These are phyloP conservation scores for Waltergamsia citrina DNA, from an alignment of 2,329 filamentous ascomycete species.

Conservation along the genomic window DNA sequence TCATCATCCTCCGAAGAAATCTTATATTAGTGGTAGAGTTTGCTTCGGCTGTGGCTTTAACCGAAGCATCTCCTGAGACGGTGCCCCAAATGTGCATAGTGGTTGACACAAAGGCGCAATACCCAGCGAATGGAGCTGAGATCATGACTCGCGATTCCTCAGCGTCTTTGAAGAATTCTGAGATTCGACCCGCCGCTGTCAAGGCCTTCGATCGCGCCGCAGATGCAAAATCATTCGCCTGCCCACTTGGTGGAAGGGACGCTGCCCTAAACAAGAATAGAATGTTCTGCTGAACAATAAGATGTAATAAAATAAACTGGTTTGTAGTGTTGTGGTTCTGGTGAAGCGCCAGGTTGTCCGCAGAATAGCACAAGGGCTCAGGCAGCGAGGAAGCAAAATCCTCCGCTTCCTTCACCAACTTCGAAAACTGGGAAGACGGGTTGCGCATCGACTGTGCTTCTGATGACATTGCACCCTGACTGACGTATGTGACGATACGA, in stretches of 20 bases:
- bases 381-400: slow-evolving; percentile 64
- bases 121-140: slow-evolving; percentile 86
- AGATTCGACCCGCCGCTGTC: slow-evolving; percentile 78
- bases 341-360: slow-evolving; percentile 77
- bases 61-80: slow-evolving; percentile 70
- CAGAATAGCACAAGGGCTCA: slow-evolving; percentile 59
- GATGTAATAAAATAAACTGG: slow-evolving; percentile 87
- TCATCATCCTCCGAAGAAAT: slow-evolving; percentile 90
- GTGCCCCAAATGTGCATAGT: slow-evolving; percentile 92
- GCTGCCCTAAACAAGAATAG: slow-evolving; percentile 87
- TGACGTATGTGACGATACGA: slow-evolving; percentile 78
- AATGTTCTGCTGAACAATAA: slow-evolving; percentile 80
- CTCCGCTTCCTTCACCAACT: slow-evolving; percentile 61
- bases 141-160: slow-evolving; percentile 61
- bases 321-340: slow-evolving; percentile 78
- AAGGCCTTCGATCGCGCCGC: slow-evolving; percentile 69
- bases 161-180: slow-evolving; percentile 70
- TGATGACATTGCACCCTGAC: slow-evolving; percentile 75
- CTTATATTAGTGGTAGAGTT: slow-evolving; percentile 83
- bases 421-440: slow-evolving; percentile 64
- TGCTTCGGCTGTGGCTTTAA: slow-evolving; percentile 71
- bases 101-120: slow-evolving; percentile 86
- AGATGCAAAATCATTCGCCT: slow-evolving; percentile 55
- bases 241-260: slow-evolving; percentile 24
- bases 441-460: slow-evolving; percentile 77